Evolutionary conservation across 116 monocot genomes (phyloP), one percentile per base, ranked within the genome.

Genomic region (Phalaenopsis hybrid): DNA sequence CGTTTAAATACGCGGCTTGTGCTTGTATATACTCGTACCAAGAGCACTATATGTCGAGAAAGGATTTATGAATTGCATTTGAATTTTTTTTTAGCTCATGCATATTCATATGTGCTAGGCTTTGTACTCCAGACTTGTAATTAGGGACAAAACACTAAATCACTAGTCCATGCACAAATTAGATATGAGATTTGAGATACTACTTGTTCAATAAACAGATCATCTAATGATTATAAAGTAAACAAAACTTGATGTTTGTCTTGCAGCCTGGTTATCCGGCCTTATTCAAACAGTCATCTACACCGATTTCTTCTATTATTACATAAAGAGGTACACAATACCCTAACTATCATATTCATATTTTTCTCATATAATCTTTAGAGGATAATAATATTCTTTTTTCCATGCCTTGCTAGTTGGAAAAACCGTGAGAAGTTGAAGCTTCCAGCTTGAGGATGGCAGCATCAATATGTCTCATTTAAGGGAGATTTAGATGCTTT

Each of bases 251-350:
- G 20, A 77, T n/a, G 8, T 23, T 75, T 75, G 1, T 49, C n/a
- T 28, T 77, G 25, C 77, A 77, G 77, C 77, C 15, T 77, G 77
- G 77, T 28, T 77, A 31, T 77, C 77, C 8, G 77, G 77, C 31
- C 77, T 77, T 52, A 15, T 77, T 77, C 77, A 77, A 77, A 77
- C 77, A 52, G 77, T 28, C 50, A 31, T 77, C 31, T 77, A 77
- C 31, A 52, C 77, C 4, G 77, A 77, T 77, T 77, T 77, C 77
- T 77, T 77, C 77, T 77, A 77, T 77, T 77, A 77, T 31, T 77
- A 77, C 77, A 77, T 77, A 50, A 77, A 52, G 28, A 77, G 77
- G 51, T 77, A 23, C 28, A 41, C n/a, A 33, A 21, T n/a, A 33
- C 20, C 6, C 7, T 21, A 21, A 1, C 21, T 13, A 18, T 46